Percentiles rank a stretch among this genome's conserved stretches.
These are phyloP conservation scores for Articulospora tetracladia DNA, from an alignment of 495 filamentous ascomycete species.

Conservation along the genomic window DNA sequence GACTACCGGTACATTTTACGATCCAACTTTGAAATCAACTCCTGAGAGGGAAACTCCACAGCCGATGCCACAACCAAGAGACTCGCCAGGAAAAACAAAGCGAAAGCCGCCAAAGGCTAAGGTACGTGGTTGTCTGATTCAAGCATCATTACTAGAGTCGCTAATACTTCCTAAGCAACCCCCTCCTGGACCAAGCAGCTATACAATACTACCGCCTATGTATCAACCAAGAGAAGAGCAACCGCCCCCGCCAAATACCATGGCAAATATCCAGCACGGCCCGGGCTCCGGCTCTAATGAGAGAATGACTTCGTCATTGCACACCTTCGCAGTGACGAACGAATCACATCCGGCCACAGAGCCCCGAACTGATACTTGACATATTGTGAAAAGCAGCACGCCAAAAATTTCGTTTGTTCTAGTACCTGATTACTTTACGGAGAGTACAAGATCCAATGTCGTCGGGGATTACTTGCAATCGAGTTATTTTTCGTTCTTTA, in stretches of 20 bases:
- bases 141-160: neutral
- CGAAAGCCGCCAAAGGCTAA: constrained; percentile 1
- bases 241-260: neutral
- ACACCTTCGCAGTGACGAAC: neutral
- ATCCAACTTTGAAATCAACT: neutral
- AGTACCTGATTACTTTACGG: neutral
- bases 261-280: neutral
- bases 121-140: constrained; percentile 1
- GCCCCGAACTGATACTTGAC: neutral
- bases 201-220: neutral
- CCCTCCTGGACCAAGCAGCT: neutral
- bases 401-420: neutral
- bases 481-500: constrained; percentile 2
- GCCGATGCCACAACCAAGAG: neutral
- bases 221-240: neutral
- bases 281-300: neutral
- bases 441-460: neutral
- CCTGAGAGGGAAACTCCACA: neutral
- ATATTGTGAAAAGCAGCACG: neutral
- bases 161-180: neutral
- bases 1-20: neutral
- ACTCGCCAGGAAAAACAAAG: neutral
- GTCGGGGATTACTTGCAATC: neutral
- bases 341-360: neutral
- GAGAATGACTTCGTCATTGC: neutral